phyloP scores from a whole-genome alignment of 2,329 filamentous ascomycete genomes.

The Epichloe coenophiala region DNA sequence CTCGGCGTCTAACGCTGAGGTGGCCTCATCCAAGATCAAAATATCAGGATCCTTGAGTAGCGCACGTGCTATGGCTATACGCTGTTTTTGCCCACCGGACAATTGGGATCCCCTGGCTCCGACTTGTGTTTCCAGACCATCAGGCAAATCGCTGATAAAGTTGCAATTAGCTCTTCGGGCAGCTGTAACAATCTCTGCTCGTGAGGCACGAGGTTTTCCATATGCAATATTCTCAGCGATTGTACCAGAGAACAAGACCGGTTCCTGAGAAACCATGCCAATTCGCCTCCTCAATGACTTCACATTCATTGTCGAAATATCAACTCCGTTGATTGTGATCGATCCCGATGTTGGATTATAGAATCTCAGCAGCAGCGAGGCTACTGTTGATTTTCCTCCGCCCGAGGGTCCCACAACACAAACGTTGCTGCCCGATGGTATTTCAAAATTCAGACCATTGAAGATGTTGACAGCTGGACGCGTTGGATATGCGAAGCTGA shows the following conservation, averaged over 20 bases:
- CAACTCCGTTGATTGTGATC: slow-evolving; percentile 72
- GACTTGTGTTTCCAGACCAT: slow-evolving; percentile 87
- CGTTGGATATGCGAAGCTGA: slow-evolving; percentile 86
- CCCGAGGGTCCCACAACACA: slow-evolving; percentile 94
- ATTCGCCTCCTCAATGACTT: slow-evolving; percentile 88
- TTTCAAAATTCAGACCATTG: slow-evolving; percentile 75
- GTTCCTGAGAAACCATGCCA: slow-evolving; percentile 90
- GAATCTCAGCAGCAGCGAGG: slow-evolving; percentile 80
- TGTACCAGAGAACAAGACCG: slow-evolving; percentile 76
- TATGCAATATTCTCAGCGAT: slow-evolving; percentile 88
- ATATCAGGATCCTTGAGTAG: slow-evolving; percentile 95
- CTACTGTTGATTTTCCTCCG: slow-evolving; percentile 92
- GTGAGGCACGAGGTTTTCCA: slow-evolving; percentile 64
- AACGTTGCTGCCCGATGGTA: slow-evolving; percentile 85
- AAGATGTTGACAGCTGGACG: slow-evolving; percentile 87
- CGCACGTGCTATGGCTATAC: slow-evolving; percentile 91
- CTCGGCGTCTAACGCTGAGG: slow-evolving; percentile 88
- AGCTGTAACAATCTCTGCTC: slow-evolving; percentile 71
- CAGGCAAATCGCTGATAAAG: slow-evolving; percentile 93
- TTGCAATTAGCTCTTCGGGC: slow-evolving; percentile 88
- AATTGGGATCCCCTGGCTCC: slow-evolving; percentile 86
- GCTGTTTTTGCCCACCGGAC: slow-evolving; percentile 92
- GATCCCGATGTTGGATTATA: slow-evolving; percentile 68
- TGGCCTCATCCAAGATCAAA: slow-evolving; percentile 90
- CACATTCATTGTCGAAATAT: slow-evolving; percentile 77